Conservation (phyloP, 306 rosid species). For the Glycine tomentella region DNA sequence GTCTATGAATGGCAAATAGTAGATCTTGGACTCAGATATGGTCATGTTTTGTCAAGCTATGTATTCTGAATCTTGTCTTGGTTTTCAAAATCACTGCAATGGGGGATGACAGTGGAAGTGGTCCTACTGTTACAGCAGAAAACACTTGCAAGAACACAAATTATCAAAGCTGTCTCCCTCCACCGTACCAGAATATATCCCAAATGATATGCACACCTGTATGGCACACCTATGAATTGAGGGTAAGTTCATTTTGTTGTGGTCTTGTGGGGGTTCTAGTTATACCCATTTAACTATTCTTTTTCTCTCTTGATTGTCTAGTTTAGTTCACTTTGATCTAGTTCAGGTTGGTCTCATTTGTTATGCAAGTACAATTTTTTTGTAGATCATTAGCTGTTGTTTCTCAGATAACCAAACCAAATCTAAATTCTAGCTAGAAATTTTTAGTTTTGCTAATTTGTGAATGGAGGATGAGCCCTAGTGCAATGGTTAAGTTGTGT, state of each 20-base stretch:
- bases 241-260: constrained; percentile 25
- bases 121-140: constrained; percentile 48
- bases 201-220: constrained; percentile 32
- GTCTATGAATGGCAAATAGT: constrained; percentile 64
- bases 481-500: not conserved
- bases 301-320: not conserved
- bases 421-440: not conserved
- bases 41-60: constrained; percentile 49
- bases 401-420: constrained; percentile 2
- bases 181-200: constrained; percentile 35
- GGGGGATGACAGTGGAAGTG: constrained; percentile 49
- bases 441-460: not conserved
- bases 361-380: not conserved
- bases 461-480: not conserved
- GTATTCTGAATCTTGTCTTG: constrained; percentile 51
- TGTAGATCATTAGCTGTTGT: not conserved
- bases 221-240: constrained; percentile 28
- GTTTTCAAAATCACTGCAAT: constrained; percentile 45
- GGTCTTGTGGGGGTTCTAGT: not conserved
- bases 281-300: constrained; percentile 3
- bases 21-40: constrained; percentile 47
- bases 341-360: not conserved
- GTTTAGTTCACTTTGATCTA: constrained; percentile 7
- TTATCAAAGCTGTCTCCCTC: constrained; percentile 31
- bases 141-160: constrained; percentile 50